These are phyloP conservation scores for Phaeosphaeria sp. DNA, from an alignment of 2,329 filamentous ascomycete species.

Conservation along the genomic window DNA sequence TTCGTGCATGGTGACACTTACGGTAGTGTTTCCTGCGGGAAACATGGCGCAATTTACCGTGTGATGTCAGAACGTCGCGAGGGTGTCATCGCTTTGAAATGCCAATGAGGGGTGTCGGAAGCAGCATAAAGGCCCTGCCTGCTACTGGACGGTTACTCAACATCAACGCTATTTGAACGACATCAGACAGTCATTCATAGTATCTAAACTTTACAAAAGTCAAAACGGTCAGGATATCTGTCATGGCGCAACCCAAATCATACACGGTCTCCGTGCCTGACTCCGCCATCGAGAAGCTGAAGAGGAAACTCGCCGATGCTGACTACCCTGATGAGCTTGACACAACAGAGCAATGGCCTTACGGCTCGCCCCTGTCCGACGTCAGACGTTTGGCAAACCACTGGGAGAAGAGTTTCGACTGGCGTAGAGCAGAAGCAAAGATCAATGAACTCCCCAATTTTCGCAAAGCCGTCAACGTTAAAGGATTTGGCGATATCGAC, in stretches of 20 bases:
- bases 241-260: slow-evolving; percentile 22
- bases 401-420: slow-evolving; percentile 66
- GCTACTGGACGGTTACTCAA: not conserved
- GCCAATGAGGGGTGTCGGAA: slow-evolving; percentile 13
- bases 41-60: not conserved
- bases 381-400: slow-evolving; percentile 64
- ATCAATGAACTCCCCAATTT: slow-evolving; percentile 69
- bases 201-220: not conserved
- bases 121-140: not conserved
- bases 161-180: too few species aligned
- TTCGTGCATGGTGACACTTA: not conserved
- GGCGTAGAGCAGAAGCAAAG: slow-evolving; percentile 64
- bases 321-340: slow-evolving; percentile 63
- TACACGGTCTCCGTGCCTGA: slow-evolving; percentile 45
- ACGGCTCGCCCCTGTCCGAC: slow-evolving; percentile 66
- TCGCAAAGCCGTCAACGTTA: slow-evolving; percentile 59
- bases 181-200: not conserved
- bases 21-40: not conserved
- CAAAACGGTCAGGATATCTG: not conserved
- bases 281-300: slow-evolving; percentile 59
- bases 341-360: slow-evolving; percentile 57
- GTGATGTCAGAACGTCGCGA: slow-evolving; percentile 8
- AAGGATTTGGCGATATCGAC: slow-evolving; percentile 65
- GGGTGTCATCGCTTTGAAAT: slow-evolving; percentile 14
- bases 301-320: slow-evolving; percentile 61